Evolutionary conservation across 352 stramenopile species (phyloP).

Genomic region (Blastocystis sp.): DNA sequence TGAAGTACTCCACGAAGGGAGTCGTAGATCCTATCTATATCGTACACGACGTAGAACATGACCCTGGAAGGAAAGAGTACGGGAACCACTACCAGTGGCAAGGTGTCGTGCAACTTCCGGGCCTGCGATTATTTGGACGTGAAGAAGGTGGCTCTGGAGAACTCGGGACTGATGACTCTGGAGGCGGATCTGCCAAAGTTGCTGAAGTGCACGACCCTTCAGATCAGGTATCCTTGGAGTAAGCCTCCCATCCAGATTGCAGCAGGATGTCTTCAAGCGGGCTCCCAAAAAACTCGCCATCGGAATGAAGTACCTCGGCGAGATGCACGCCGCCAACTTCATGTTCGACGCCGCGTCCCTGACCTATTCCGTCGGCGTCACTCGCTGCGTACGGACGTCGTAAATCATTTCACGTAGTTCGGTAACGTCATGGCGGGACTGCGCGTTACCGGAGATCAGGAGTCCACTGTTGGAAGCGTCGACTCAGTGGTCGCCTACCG

Average conservation of each 20-base stretch:
- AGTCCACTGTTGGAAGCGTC: background rate
- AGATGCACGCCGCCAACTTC: background rate
- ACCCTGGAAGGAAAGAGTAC: background rate
- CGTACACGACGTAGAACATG: background rate
- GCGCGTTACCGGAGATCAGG: background rate
- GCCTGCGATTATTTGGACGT: background rate
- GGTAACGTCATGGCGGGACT: background rate
- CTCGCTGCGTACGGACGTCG: background rate
- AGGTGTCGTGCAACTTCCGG: background rate
- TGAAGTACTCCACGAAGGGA: background rate
- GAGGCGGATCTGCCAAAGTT: background rate
- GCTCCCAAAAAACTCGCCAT: background rate
- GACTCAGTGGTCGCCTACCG: background rate
- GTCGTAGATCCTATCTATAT: background rate
- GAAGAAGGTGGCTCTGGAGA: conserved; percentile 27
- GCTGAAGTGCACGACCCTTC: background rate
- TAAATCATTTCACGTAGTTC: background rate
- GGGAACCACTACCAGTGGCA: background rate
- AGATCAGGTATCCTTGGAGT: background rate
- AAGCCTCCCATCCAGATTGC: background rate
- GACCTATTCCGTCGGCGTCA: background rate
- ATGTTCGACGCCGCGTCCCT: background rate
- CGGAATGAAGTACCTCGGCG: conserved; percentile 10
- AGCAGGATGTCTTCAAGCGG: background rate
- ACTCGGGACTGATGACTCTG: background rate